Evolutionary conservation across 306 rosid species (phyloP).

Genomic region (Trifolium dubium): DNA sequence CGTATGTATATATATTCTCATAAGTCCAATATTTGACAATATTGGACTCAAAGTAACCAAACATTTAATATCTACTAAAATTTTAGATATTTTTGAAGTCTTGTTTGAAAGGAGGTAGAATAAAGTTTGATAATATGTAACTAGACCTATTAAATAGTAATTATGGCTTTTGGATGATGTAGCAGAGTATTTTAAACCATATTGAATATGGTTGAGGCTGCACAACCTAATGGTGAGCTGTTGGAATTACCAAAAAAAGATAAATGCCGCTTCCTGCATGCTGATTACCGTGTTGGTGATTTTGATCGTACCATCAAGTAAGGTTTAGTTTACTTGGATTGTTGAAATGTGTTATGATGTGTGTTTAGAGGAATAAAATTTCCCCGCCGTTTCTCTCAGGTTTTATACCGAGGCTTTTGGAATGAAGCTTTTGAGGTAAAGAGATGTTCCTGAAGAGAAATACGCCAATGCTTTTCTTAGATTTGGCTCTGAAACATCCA

Average conservation of each 20-base stretch:
- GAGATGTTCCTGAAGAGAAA: constrained; percentile 90
- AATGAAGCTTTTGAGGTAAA: constrained; percentile 80
- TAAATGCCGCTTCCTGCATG: constrained; percentile 86
- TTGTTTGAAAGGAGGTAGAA: too few relatives aligned
- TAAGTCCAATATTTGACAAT: too few relatives aligned
- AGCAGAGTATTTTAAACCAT: constrained; percentile 34
- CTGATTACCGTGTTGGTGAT: constrained; percentile 94
- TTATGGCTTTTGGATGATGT: constrained; percentile 26
- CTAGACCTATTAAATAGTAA: too few relatives aligned
- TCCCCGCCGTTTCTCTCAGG: constrained; percentile 47
- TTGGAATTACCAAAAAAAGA: constrained; percentile 90
- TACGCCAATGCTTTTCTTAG: constrained; percentile 93
- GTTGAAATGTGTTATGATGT: constrained; percentile 8
- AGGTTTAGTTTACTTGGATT: constrained; percentile 15
- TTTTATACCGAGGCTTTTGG: constrained; percentile 89
- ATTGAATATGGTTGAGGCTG: constrained; percentile 75
- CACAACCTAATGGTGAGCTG: constrained; percentile 64
- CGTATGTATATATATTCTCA: too few relatives aligned
- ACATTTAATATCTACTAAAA: too few relatives aligned
- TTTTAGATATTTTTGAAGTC: too few relatives aligned
- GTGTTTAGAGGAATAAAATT: constrained; percentile 26
- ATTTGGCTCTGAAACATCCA: constrained; percentile 76
- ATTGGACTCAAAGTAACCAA: too few relatives aligned
- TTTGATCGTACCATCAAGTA: constrained; percentile 96
- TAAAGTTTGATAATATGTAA: too few relatives aligned